Evolutionary conservation across 169 alveolate species (phyloP).

Genomic region (Plasmodium adleri): DNA sequence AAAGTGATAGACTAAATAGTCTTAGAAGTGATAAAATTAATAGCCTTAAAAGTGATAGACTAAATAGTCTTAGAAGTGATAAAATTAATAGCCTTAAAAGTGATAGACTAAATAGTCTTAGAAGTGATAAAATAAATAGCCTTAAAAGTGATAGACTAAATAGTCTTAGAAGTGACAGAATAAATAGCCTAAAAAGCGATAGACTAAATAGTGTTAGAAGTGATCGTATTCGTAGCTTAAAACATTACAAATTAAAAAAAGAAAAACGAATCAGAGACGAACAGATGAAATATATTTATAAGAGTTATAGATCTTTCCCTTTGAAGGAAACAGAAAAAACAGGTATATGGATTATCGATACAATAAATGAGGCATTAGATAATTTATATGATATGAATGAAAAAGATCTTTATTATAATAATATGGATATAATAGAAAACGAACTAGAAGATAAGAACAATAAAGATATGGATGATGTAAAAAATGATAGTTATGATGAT

Average conservation of each 20-base stretch:
- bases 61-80: no score
- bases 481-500: not conserved
- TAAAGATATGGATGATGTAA: not conserved
- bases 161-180: no score
- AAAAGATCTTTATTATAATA: constrained; percentile 7
- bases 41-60: no score
- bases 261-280: not conserved
- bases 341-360: constrained; percentile 37
- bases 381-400: constrained; percentile 27
- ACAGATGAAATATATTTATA: constrained; percentile 17
- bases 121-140: no score
- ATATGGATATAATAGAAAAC: not conserved
- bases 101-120: no score
- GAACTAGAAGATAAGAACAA: not conserved
- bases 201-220: no score
- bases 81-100: no score
- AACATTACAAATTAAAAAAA: not conserved
- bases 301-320: not conserved
- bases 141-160: no score
- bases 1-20: no score
- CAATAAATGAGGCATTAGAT: constrained; percentile 33
- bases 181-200: no score
- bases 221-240: not conserved
- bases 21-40: no score
- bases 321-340: constrained; percentile 34